Evolutionary conservation across 768 basidiomycete genomes (phyloP), one percentile per base, ranked within the genome.

Genomic region (Lepiota venenata): DNA sequence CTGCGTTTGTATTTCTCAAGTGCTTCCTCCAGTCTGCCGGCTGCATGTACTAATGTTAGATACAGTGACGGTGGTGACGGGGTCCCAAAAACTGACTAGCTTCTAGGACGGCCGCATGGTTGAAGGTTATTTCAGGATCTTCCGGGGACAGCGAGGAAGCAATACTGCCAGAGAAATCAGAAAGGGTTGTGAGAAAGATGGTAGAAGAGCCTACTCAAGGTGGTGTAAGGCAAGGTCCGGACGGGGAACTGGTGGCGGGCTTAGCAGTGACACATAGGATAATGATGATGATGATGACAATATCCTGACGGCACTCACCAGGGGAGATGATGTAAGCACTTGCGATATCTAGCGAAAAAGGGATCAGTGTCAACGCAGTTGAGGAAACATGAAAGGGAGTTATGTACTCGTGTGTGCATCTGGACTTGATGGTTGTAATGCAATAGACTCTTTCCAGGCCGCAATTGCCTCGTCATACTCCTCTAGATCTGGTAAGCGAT

Each of bases 41-140:
- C 91, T 93, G 69, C 56, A 60, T 32, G 63, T 61, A 61, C 71
- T 67, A 73, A 70, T 70, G 66, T 66, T 60, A 59, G 64, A 55
- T 56, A 57, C 56, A 57, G 52, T 60, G 44, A 57, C 60, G 47
- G 53, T 43, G 50, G 43, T 32, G 44, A 52, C 36, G 39, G 48
- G n/a, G 53, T 18, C n/a, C 16, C 15, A 9, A 18, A 40, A 50
- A 77, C 85, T 62, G 61, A 91, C 92, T 82, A 52, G 92, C 91
- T 84, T 94, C 92, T 56, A 93, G 78, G 62, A 94, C 90, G 42
- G 91, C 92, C 47, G 88, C 92, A 55, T 92, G 81, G 73, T 94
- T 94, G 77, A 93, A 94, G 14, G 89, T 85, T 64, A 93, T 91
- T 68, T 94, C 92, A 67, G 88, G 85, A 75, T 94, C 92, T 68